Conservation (phyloP, 345 rosid species). For the Eucalyptus viminalis region DNA sequence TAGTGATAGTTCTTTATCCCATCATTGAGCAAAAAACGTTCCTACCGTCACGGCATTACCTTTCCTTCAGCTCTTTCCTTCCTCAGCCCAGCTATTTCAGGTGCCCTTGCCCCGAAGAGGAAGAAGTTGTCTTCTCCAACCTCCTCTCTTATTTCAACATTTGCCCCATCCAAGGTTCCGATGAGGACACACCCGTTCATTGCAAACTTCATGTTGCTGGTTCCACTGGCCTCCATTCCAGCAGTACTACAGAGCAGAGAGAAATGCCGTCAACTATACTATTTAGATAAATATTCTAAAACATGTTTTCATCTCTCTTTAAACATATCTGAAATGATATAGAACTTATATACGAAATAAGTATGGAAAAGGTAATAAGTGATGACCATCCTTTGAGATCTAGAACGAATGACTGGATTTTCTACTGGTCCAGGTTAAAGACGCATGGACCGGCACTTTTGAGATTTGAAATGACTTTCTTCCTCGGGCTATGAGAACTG, state of each 20-base stretch:
- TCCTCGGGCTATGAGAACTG: background rate
- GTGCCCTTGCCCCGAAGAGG: conserved; percentile 34
- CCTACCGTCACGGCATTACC: background rate
- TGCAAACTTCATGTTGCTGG: conserved; percentile 47
- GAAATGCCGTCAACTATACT: background rate
- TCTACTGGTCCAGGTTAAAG: background rate
- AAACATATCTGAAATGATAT: background rate
- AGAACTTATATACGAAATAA: background rate
- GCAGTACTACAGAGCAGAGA: conserved; percentile 16
- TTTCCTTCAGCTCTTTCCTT: conserved; percentile 39
- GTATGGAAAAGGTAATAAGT: background rate
- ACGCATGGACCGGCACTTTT: background rate
- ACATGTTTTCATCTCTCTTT: background rate
- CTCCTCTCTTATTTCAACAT: conserved; percentile 37
- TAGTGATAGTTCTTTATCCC: background rate
- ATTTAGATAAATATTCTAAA: background rate
- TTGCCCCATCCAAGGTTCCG: conserved; percentile 42
- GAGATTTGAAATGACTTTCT: background rate
- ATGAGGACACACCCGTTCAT: conserved; percentile 39
- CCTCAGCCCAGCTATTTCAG: conserved; percentile 33
- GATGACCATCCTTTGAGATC: background rate
- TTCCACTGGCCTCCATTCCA: conserved; percentile 53
- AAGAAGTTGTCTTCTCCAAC: conserved; percentile 46
- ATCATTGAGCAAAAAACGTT: background rate
- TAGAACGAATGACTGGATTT: background rate